phyloP scores from a whole-genome alignment of 2,329 filamentous ascomycete species.

The Daldinia eschscholtzii region DNA sequence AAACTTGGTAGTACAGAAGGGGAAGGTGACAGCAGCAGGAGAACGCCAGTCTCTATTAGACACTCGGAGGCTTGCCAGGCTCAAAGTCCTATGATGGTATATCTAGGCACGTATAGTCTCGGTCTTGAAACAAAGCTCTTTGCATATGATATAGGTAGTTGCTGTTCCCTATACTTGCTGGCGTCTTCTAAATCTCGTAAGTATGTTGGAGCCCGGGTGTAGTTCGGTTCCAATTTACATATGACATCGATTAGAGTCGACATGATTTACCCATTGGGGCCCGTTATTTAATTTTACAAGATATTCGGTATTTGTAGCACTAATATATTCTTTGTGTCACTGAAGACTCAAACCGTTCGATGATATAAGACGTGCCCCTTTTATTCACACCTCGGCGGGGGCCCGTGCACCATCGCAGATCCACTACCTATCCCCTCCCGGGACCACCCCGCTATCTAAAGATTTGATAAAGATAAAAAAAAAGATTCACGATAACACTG shows the following conservation, averaged over 20 bases:
- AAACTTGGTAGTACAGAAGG: constrained; percentile 23
- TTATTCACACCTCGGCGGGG: neutral
- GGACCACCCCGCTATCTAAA: neutral
- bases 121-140: neutral
- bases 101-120: neutral
- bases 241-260: neutral
- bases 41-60: constrained; percentile 9
- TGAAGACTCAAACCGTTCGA: neutral
- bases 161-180: neutral
- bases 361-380: neutral
- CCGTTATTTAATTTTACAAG: too few relatives aligned
- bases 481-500: neutral
- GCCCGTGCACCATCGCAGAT: neutral
- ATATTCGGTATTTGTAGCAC: neutral
- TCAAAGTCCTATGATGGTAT: constrained; percentile 1
- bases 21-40: neutral
- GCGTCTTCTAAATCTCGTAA: neutral
- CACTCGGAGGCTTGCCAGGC: constrained; percentile 8
- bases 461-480: neutral
- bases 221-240: neutral
- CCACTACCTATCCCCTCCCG: too few relatives aligned
- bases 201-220: neutral
- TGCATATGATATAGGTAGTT: neutral
- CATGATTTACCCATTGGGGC: neutral
- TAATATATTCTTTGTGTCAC: neutral